Base-by-base conservation (phyloP, 176 grass and related monocot genomes). In the Raddia distichophylla region DNA sequence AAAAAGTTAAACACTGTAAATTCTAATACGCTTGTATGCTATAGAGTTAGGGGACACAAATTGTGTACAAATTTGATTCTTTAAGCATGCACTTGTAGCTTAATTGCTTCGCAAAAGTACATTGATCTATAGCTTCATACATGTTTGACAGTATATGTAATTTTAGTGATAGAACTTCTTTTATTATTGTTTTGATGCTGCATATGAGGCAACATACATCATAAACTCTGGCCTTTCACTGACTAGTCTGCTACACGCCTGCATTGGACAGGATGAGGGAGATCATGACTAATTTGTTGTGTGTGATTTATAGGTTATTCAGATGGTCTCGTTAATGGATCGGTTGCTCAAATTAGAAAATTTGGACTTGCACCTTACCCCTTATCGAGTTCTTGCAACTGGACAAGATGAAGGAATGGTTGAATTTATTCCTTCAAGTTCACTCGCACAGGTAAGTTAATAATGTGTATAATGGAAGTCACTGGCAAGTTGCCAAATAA, bases 291-390 rank as follows among this genome's bases (percentile, higher is more conserved):
- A 47, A 47, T 8, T 47, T 47, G 37, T 40, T 5, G 37, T 40
- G 37, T 40, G 37, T 40, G 37, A 2, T 40, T 40, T 40, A 40
- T 40, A 40, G 37, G 37, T 40, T 40, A 40, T 40, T 40, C 37
- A 40, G 37, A 40, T 40, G 37, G 37, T 95, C 64, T 93, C 96
- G 75, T 94, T 99, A 67, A 99, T 99, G 96, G 96, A 99, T 66
- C 93, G 96, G 4, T 87, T 99, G 87, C 90, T 99, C 73, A 99
- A 99, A 89, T 80, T 99, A 86, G 96, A 99, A 88, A 99, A 99
- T 88, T 80, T 95, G 51, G 96, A 99, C 83, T 86, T 99, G 69
- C 96, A 99, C 69, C 90, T 99, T 83, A 95, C 96, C 65, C 96
- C 96, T 57, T 98, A 95, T 64, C 79, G 76, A 91, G 91, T 97